Percentiles rank a stretch among this genome's conserved stretches.
Conservation (phyloP, 1,284 basidiomycete genomes). For the Microbotryum saponariae region DNA sequence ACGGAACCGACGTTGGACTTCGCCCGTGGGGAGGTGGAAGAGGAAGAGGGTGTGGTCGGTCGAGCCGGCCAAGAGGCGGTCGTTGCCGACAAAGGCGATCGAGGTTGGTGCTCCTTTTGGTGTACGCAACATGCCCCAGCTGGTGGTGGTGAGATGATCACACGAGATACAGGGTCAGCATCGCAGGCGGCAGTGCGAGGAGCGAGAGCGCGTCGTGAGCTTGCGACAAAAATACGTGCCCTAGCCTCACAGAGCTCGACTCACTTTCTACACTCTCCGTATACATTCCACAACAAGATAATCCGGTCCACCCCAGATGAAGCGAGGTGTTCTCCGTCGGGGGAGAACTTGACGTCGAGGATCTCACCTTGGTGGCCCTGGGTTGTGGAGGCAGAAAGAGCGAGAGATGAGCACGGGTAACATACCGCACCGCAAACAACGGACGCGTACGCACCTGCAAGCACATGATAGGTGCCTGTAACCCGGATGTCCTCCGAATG, state of each 20-base stretch:
- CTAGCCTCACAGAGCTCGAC: background rate
- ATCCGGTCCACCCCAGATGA: slow-evolving; percentile 35
- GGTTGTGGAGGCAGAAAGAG: background rate
- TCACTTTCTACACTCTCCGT: slow-evolving; percentile 34
- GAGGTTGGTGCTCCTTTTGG: slow-evolving; percentile 29
- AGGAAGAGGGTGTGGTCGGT: slow-evolving; percentile 72
- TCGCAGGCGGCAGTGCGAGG: background rate
- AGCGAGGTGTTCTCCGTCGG: slow-evolving; percentile 36
- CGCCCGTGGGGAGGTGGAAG: slow-evolving; percentile 67
- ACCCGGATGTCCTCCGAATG: slow-evolving; percentile 33
- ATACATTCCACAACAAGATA: slow-evolving; percentile 36
- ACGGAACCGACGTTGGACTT: slow-evolving; percentile 59
- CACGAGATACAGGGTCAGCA: background rate
- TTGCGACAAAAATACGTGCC: background rate
- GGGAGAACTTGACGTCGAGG: slow-evolving; percentile 38
- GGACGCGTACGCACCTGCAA: slow-evolving; percentile 21
- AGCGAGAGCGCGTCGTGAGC: background rate
- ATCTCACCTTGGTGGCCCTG: slow-evolving; percentile 36
- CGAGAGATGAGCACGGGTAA: background rate
- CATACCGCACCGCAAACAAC: too few species aligned
- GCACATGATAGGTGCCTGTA: slow-evolving; percentile 36
- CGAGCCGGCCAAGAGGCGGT: slow-evolving; percentile 62
- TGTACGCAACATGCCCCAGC: slow-evolving; percentile 25
- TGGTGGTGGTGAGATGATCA: background rate
- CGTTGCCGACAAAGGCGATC: slow-evolving; percentile 19